Evolutionary conservation across 169 alveolate species (phyloP).

Genomic region (Eimeria zaria): DNA sequence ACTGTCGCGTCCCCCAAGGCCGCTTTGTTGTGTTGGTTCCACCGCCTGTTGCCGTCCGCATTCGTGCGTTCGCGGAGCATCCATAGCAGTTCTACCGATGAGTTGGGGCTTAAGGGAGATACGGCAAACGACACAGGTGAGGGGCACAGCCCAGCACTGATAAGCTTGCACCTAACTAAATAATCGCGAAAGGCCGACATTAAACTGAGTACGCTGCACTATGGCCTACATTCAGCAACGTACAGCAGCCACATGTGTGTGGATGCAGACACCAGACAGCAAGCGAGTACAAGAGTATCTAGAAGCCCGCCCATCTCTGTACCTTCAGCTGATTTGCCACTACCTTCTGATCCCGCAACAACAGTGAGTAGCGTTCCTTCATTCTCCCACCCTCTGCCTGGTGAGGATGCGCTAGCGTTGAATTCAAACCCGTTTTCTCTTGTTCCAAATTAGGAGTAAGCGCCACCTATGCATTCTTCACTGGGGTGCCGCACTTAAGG

Average conservation of each 20-base stretch:
- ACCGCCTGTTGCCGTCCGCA: background rate
- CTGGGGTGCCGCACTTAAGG: background rate
- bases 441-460: background rate
- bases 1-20: background rate
- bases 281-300: background rate
- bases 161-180: too few relatives aligned
- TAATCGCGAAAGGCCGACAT: background rate
- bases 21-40: background rate
- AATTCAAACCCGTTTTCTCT: background rate
- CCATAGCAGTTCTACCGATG: background rate
- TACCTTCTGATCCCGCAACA: background rate
- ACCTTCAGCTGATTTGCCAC: background rate
- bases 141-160: background rate
- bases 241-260: background rate
- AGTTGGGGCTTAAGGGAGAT: background rate
- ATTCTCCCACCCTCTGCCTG: background rate
- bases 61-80: background rate
- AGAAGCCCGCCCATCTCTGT: background rate
- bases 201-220: background rate
- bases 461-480: background rate
- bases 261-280: background rate
- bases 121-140: background rate
- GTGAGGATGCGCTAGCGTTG: background rate
- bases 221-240: background rate
- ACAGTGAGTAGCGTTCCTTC: background rate